Evolutionary conservation across 1,284 basidiomycete genomes (phyloP).

Genomic region (Rugiboletus extremiorientalis): DNA sequence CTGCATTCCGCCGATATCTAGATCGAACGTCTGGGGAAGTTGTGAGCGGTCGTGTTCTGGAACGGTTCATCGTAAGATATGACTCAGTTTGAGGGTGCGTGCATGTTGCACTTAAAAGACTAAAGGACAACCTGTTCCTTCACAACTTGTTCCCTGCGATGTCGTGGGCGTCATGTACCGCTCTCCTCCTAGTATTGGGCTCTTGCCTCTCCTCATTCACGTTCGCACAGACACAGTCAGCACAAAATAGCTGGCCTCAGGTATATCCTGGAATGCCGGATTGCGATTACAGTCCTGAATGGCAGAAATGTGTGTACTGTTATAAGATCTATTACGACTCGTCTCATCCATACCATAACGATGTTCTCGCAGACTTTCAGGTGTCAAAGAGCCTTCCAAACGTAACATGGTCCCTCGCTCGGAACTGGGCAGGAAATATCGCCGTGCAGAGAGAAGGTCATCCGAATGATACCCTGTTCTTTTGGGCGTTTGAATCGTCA

Average conservation of each 20-base stretch:
- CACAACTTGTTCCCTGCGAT: too few species aligned
- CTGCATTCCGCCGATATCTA: too few species aligned
- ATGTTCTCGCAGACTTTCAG: conserved; percentile 51
- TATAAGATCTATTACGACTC: fast-evolving
- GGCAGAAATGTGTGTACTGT: conserved; percentile 56
- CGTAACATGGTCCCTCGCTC: conserved; percentile 54
- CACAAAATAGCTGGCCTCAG: conserved; percentile 27
- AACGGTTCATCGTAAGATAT: too few species aligned
- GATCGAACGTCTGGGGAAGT: too few species aligned
- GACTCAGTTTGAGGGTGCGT: too few species aligned
- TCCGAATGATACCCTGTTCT: conserved; percentile 63
- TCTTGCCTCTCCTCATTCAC: background rate
- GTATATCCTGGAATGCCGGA: conserved; percentile 30
- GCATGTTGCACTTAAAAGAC: too few species aligned
- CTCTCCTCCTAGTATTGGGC: conserved; percentile 3
- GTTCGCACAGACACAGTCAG: conserved; percentile 10
- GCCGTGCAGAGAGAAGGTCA: conserved; percentile 60
- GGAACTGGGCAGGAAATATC: conserved; percentile 68
- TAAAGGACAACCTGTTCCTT: too few species aligned
- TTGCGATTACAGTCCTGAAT: conserved; percentile 53
- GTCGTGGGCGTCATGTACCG: background rate
- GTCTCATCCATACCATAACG: conserved; percentile 46
- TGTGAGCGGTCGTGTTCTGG: too few species aligned
- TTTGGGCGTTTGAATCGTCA: conserved; percentile 64
- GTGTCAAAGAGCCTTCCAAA: conserved; percentile 60